Percentiles rank a stretch among this genome's conserved stretches.
These are phyloP conservation scores for Fusarium nanum DNA, from an alignment of 2,329 filamentous ascomycete genomes.

Conservation along the genomic window DNA sequence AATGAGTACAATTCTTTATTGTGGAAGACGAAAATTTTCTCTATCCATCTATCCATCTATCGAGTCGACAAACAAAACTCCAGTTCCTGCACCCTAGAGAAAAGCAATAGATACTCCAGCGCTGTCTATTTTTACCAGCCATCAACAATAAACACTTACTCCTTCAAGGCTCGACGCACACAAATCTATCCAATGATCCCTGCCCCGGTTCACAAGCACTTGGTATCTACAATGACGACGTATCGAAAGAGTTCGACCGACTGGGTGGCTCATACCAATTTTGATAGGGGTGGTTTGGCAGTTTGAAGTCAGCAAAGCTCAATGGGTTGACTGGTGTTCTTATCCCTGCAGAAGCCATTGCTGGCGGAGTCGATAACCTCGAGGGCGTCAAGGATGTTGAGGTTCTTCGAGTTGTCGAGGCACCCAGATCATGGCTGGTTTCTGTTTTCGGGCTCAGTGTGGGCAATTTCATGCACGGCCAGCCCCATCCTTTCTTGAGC, in stretches of 20 bases:
- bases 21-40: background rate
- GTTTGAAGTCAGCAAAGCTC: slow-evolving; percentile 78
- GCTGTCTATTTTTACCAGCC: slow-evolving; percentile 22
- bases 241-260: slow-evolving; percentile 45
- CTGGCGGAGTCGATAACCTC: slow-evolving; percentile 44
- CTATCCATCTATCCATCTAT: slow-evolving; percentile 3
- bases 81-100: slow-evolving; percentile 19
- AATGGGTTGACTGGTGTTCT: slow-evolving; percentile 73
- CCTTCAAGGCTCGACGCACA: background rate
- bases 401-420: slow-evolving; percentile 7
- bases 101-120: slow-evolving; percentile 34
- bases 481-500: slow-evolving; percentile 82
- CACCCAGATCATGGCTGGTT: slow-evolving; percentile 17
- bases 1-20: background rate
- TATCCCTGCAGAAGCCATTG: slow-evolving; percentile 45
- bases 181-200: background rate
- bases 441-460: slow-evolving; percentile 15
- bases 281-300: slow-evolving; percentile 84
- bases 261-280: slow-evolving; percentile 82
- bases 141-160: slow-evolving; percentile 6
- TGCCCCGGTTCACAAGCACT: background rate
- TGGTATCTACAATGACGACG: slow-evolving; percentile 17
- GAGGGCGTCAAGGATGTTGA: slow-evolving; percentile 25
- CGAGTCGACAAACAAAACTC: slow-evolving; percentile 2
- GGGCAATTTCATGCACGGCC: slow-evolving; percentile 54